Evolutionary conservation across 1,284 basidiomycete genomes (phyloP), one percentile per base, ranked within the genome.

Genomic region (Naganishia albida): DNA sequence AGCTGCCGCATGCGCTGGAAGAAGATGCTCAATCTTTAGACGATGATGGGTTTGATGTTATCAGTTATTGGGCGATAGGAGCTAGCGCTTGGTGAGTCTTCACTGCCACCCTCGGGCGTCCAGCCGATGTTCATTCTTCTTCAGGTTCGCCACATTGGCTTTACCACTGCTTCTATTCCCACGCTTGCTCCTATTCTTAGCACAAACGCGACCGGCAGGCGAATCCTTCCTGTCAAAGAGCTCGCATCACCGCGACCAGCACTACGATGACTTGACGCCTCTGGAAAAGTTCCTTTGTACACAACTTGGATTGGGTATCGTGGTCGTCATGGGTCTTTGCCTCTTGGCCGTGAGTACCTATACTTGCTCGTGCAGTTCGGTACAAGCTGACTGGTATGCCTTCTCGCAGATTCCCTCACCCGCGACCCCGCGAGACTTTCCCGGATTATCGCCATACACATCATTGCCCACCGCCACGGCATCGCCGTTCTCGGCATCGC

Each of bases 111-210:
- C 39, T n/a, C 25, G 23, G 20, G 18, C 15, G 10, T 52, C 15
- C 2, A 15, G 3, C 18, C 16, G 8, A 28, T 16, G 28, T 44
- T 34, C 18, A n/a, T 46, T n/a, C 15, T 42, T 30, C 25, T 13
- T 25, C 42, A 55, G 38, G 46, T 62, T 54, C 16, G 44, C 48
- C 78, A 77, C 76, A 75, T 76, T 77, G 26, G 72, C 73, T 16
- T 56, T 76, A n/a, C 77, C 76, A 0, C 68, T 77, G 2, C 68
- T 79, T 18, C 70, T 79, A 44, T 74, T 80, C 69, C 77, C 78
- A 7, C 74, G 77, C 15, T 71, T 80, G 52, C 68, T 80, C 15
- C 68, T 78, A 55, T 80, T 79, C 72, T 74, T 80, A 67, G 70
- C 76, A 4, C 76, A 78, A 62, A 68, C 69, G 6, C 54, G 69